Conservation (phyloP, 495 filamentous ascomycete genomes). For the Amorphotheca resinae region DNA sequence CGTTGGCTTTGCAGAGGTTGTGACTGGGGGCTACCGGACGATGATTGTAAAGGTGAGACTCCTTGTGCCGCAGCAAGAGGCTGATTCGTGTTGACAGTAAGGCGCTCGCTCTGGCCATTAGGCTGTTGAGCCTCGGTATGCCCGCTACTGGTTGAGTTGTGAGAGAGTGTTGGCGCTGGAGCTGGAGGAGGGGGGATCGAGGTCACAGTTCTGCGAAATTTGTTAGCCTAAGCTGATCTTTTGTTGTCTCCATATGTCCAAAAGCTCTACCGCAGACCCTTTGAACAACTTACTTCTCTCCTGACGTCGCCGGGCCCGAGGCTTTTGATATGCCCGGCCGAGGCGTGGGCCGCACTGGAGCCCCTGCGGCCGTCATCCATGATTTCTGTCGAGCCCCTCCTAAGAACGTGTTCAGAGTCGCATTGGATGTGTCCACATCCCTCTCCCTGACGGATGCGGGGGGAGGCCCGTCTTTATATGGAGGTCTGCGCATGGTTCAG, state of each 20-base stretch:
- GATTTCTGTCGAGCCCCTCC: conserved; percentile 45
- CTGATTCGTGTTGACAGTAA: neutral
- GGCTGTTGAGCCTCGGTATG: neutral
- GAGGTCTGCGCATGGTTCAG: conserved; percentile 19
- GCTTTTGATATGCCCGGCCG: conserved; percentile 21
- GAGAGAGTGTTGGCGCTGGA: conserved; percentile 41
- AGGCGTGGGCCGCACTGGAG: conserved; percentile 26
- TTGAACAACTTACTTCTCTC: conserved; percentile 8
- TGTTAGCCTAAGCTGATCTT: neutral
- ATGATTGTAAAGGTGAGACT: neutral
- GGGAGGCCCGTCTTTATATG: conserved; percentile 15
- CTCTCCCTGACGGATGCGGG: conserved; percentile 13
- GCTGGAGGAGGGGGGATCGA: conserved; percentile 40
- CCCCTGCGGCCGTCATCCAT: conserved; percentile 46
- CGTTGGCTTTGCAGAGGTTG: neutral
- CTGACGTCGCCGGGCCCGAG: neutral
- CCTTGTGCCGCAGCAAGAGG: neutral
- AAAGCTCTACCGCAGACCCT: neutral
- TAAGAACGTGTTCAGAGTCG: conserved; percentile 54
- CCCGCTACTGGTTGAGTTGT: conserved; percentile 6
- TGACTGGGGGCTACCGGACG: no score
- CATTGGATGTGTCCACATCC: conserved; percentile 53
- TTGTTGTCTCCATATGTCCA: neutral
- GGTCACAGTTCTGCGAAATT: neutral
- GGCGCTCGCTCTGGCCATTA: neutral